These are phyloP conservation scores for Phytophthora cajani DNA, from an alignment of 352 stramenopile genomes.

Conservation along the genomic window DNA sequence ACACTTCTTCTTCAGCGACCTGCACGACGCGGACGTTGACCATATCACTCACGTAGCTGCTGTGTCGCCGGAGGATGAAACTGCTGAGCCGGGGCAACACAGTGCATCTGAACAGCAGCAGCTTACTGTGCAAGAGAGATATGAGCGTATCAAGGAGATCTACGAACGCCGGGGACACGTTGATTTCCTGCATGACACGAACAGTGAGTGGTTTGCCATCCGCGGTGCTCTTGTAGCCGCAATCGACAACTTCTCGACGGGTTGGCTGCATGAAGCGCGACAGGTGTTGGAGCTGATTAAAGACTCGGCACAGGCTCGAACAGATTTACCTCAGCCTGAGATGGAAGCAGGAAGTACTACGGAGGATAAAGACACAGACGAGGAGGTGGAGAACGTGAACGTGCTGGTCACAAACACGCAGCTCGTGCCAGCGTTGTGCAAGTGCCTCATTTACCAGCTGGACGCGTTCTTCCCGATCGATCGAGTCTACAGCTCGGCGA, in stretches of 20 bases:
- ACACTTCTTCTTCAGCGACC: slow-evolving; percentile 85
- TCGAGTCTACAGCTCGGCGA: slow-evolving; percentile 77
- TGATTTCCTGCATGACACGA: slow-evolving; percentile 70
- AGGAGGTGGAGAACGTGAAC: slow-evolving; percentile 67
- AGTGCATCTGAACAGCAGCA: background rate
- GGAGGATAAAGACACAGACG: slow-evolving; percentile 26
- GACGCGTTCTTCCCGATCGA: slow-evolving; percentile 82
- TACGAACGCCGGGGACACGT: slow-evolving; percentile 71
- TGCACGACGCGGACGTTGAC: slow-evolving; percentile 76
- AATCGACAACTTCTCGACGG: slow-evolving; percentile 77
- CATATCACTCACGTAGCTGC: slow-evolving; percentile 54
- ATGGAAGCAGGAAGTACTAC: slow-evolving; percentile 2
- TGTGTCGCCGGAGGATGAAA: background rate
- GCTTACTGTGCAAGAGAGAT: slow-evolving; percentile 41
- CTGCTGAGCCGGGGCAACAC: background rate
- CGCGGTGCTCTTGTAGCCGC: slow-evolving; percentile 67
- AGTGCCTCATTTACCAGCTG: slow-evolving; percentile 85
- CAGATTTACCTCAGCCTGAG: slow-evolving; percentile 1
- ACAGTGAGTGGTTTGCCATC: slow-evolving; percentile 77
- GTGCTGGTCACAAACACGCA: slow-evolving; percentile 87
- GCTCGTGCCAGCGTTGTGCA: slow-evolving; percentile 80
- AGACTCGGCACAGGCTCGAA: slow-evolving; percentile 4
- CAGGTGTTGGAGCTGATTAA: slow-evolving; percentile 67
- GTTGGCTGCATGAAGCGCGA: slow-evolving; percentile 68
- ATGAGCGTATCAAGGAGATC: slow-evolving; percentile 77